Evolutionary conservation across 495 filamentous ascomycete species (phyloP).

Genomic region (Aspergillus funiculosus): DNA sequence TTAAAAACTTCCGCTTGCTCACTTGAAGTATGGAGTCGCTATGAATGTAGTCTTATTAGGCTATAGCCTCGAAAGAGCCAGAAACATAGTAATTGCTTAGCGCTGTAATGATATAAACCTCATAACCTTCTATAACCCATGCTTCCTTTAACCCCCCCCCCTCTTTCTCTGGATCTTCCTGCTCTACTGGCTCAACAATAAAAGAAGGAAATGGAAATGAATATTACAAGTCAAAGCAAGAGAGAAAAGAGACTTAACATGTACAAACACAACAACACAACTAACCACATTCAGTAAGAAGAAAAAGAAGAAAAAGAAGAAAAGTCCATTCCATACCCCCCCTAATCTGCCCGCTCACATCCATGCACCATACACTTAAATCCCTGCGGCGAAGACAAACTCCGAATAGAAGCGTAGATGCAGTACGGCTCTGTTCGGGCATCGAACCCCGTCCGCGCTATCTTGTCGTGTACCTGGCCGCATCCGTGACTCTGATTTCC

Average conservation of each 20-base stretch:
- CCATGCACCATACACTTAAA: conserved; percentile 22
- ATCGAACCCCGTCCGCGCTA: conserved; percentile 11
- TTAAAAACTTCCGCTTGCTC: too few species aligned
- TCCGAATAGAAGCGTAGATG: conserved; percentile 3
- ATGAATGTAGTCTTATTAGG: neutral
- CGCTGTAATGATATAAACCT: too few species aligned
- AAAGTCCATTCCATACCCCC: too few species aligned
- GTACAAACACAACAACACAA: neutral
- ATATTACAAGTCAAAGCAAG: too few species aligned
- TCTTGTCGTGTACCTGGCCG: neutral
- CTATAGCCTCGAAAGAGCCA: neutral
- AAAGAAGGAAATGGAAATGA: too few species aligned
- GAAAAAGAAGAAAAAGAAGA: neutral
- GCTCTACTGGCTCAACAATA: too few species aligned
- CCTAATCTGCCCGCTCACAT: conserved; percentile 16
- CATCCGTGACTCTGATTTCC: neutral
- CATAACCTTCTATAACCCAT: too few species aligned
- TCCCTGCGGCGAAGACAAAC: conserved; percentile 2
- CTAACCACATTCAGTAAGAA: neutral
- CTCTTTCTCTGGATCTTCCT: too few species aligned
- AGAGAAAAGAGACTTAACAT: neutral
- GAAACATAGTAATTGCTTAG: neutral
- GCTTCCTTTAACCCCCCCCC: too few species aligned
- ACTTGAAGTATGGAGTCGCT: too few species aligned
- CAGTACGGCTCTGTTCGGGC: conserved; percentile 21